A percentile compares a stretch with the other conserved stretches of the same genome.
phyloP scores from a whole-genome alignment of 345 rosid species.

The Pistacia vera region DNA sequence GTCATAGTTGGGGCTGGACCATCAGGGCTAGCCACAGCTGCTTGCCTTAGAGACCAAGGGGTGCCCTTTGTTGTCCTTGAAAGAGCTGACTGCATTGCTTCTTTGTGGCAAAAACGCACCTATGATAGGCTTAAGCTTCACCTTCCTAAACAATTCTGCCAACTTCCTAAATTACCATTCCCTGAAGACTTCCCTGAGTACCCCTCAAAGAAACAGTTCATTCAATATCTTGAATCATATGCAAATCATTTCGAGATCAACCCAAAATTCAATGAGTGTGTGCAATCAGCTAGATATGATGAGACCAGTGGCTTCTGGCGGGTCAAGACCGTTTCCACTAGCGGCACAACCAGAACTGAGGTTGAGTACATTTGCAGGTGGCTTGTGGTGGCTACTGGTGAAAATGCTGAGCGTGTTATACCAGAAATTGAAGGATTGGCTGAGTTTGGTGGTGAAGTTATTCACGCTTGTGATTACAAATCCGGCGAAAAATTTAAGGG shows the following conservation, averaged over 20 bases:
- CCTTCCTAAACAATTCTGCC: constrained; percentile 82
- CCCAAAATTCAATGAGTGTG: constrained; percentile 83
- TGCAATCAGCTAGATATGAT: constrained; percentile 76
- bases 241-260: constrained; percentile 61
- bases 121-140: constrained; percentile 87
- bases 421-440: constrained; percentile 75
- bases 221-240: constrained; percentile 71
- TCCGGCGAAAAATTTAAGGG: constrained; percentile 72
- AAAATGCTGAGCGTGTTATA: constrained; percentile 77
- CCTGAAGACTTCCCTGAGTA: constrained; percentile 78
- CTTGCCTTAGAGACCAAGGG: constrained; percentile 69
- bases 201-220: constrained; percentile 70
- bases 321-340: constrained; percentile 57
- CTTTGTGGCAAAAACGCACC: constrained; percentile 79
- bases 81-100: constrained; percentile 84
- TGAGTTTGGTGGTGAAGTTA: constrained; percentile 68
- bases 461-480: constrained; percentile 77
- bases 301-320: constrained; percentile 83
- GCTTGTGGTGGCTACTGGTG: constrained; percentile 97
- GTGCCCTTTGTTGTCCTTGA: constrained; percentile 79
- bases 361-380: constrained; percentile 86
- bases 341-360: constrained; percentile 48
- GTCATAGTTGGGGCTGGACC: constrained; percentile 91
- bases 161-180: constrained; percentile 78
- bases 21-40: constrained; percentile 81